phyloP scores from a whole-genome alignment of 352 stramenopile species.

The Elongisporangium prolatum region DNA sequence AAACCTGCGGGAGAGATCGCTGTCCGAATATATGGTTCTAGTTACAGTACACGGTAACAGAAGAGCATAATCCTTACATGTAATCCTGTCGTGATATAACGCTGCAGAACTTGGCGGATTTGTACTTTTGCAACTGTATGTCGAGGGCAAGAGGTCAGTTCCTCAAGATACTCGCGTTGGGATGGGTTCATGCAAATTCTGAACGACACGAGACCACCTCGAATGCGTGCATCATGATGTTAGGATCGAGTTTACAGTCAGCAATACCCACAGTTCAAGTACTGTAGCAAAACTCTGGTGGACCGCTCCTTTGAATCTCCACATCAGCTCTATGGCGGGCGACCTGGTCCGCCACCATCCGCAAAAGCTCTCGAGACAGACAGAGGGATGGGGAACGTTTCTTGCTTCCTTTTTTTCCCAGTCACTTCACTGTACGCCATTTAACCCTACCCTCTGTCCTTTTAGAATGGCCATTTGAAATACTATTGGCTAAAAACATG shows the following conservation, averaged over 20 bases:
- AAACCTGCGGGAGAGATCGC: neutral
- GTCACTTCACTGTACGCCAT: neutral
- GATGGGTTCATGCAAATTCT: neutral
- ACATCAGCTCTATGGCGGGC: neutral
- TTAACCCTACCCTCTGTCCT: conserved; percentile 2
- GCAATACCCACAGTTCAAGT: neutral
- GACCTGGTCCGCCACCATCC: neutral
- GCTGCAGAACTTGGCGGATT: no score
- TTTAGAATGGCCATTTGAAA: neutral
- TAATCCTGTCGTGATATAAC: no score
- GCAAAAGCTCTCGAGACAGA: neutral
- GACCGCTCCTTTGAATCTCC: neutral
- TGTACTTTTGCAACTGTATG: no score
- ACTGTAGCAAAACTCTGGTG: neutral
- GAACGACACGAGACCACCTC: no score
- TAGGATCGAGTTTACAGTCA: no score
- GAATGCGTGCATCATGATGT: no score
- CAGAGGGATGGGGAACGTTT: neutral
- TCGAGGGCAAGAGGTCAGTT: neutral
- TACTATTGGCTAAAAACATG: neutral
- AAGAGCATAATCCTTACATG: neutral
- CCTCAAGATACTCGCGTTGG: no score
- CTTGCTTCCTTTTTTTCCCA: neutral
- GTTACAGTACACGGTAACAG: neutral
- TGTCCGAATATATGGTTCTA: neutral